phyloP scores from a whole-genome alignment of 1,139 yeast genomes.

The Yamadazyma mexicana region DNA sequence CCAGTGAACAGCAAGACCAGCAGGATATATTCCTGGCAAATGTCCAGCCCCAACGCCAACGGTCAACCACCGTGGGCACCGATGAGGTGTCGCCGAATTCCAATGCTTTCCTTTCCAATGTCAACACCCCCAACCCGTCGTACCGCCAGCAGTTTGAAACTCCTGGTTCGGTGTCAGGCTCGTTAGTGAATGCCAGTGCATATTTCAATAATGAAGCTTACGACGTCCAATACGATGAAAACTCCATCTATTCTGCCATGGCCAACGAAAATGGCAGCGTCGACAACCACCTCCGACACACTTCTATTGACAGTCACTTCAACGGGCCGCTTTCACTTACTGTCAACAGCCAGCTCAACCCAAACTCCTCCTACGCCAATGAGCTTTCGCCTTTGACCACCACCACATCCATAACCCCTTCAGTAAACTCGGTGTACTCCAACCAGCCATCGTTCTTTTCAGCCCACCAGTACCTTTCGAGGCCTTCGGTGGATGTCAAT shows the following conservation, averaged over 20 bases:
- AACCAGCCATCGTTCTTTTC: slow-evolving; percentile 48
- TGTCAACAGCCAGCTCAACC: slow-evolving; percentile 7
- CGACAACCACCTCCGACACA: slow-evolving; percentile 16
- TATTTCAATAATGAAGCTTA: not conserved
- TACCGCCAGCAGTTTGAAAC: slow-evolving; percentile 7
- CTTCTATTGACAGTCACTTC: slow-evolving; percentile 18
- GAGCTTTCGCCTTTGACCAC: slow-evolving; percentile 49
- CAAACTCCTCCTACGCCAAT: slow-evolving; percentile 9
- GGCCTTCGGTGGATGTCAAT: slow-evolving; percentile 41
- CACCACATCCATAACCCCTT: slow-evolving; percentile 46
- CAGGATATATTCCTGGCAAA: too few relatives aligned
- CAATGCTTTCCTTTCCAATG: slow-evolving; percentile 4
- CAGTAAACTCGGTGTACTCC: slow-evolving; percentile 42
- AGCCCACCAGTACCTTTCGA: slow-evolving; percentile 42
- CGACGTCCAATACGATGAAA: slow-evolving; percentile 11
- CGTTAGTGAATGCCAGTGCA: slow-evolving; percentile 2
- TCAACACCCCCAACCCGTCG: slow-evolving; percentile 9
- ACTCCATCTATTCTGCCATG: slow-evolving; percentile 14
- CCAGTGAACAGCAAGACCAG: too few relatives aligned
- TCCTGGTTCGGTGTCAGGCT: slow-evolving; percentile 5
- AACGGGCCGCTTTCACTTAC: slow-evolving; percentile 14
- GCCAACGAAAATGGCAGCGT: slow-evolving; percentile 6
- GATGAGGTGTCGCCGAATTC: slow-evolving; percentile 9
- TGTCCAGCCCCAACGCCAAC: not conserved
- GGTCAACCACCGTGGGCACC: not conserved